phyloP scores from a whole-genome alignment of 192 early-diverging fungal species.

The Podila verticillata region DNA sequence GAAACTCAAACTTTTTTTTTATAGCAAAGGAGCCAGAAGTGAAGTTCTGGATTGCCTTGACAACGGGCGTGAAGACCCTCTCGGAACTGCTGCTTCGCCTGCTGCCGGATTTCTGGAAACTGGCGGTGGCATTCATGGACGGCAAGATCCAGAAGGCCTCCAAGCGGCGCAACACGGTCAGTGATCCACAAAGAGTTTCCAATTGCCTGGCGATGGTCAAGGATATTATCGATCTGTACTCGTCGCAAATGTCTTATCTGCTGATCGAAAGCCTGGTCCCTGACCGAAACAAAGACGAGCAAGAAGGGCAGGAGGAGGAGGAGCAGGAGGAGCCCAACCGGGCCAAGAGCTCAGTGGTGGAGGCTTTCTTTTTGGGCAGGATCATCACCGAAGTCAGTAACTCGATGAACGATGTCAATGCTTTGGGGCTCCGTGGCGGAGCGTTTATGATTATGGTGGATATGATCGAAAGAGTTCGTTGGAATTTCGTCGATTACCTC shows the following conservation, averaged over 20 bases:
- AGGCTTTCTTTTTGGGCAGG: slow-evolving; percentile 79
- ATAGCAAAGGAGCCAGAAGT: slow-evolving; percentile 70
- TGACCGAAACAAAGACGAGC: slow-evolving; percentile 18
- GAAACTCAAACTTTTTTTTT: background rate
- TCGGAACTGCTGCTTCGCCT: slow-evolving; percentile 79
- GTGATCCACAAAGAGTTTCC: slow-evolving; percentile 70
- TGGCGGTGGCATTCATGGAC: slow-evolving; percentile 88
- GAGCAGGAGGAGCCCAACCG: slow-evolving; percentile 47
- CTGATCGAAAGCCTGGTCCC: slow-evolving; percentile 57
- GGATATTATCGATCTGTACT: slow-evolving; percentile 70
- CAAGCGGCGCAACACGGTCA: slow-evolving; percentile 49
- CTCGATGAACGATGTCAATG: slow-evolving; percentile 81
- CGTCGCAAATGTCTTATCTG: slow-evolving; percentile 62
- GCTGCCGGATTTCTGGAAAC: slow-evolving; percentile 93
- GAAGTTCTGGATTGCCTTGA: slow-evolving; percentile 77
- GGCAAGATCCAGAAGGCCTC: slow-evolving; percentile 75
- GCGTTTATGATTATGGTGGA: slow-evolving; percentile 73
- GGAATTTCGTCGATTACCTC: slow-evolving; percentile 76
- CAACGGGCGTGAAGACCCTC: slow-evolving; percentile 74
- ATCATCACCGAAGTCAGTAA: slow-evolving; percentile 80
- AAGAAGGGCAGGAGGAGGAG: background rate
- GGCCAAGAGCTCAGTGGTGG: slow-evolving; percentile 68
- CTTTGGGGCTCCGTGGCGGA: slow-evolving; percentile 77
- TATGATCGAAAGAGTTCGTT: slow-evolving; percentile 77
- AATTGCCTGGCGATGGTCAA: slow-evolving; percentile 73